Percentiles rank a stretch among this genome's conserved stretches.
These are phyloP conservation scores for Kregervanrija pseudodelftensis DNA, from an alignment of 805 yeast species.

Conservation along the genomic window DNA sequence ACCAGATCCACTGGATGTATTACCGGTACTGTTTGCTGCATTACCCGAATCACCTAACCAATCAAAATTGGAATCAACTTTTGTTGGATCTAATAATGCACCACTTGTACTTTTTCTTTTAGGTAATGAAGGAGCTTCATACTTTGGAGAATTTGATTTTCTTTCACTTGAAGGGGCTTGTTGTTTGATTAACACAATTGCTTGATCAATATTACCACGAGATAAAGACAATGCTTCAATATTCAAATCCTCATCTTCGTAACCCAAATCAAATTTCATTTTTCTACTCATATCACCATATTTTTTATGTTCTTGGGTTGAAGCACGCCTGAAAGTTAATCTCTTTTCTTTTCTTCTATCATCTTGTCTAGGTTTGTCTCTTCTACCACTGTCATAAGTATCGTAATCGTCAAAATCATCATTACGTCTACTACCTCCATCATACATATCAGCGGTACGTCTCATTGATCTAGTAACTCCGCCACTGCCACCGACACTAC, in stretches of 20 bases:
- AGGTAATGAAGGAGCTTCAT: conserved; percentile 45
- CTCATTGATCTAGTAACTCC: conserved; percentile 13
- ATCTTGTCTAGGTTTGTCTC: conserved; percentile 3
- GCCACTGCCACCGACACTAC: conserved; percentile 19
- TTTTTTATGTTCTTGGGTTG: conserved; percentile 45
- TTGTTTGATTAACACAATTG: conserved; percentile 49
- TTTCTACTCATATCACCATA: conserved; percentile 42
- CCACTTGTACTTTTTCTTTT: conserved; percentile 29
- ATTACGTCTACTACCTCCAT: neutral
- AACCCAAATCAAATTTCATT: conserved; percentile 49
- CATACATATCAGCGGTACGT: conserved; percentile 7
- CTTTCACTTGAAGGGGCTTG: conserved; percentile 21
- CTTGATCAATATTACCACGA: conserved; percentile 52
- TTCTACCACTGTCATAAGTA: conserved; percentile 1
- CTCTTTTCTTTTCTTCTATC: conserved; percentile 4
- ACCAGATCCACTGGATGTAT: conserved; percentile 16
- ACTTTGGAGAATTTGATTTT: conserved; percentile 7
- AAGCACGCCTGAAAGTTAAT: conserved; percentile 45
- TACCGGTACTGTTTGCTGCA: conserved; percentile 5
- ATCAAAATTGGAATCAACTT: conserved; percentile 30
- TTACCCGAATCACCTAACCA: conserved; percentile 24
- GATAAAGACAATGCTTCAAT: conserved; percentile 57
- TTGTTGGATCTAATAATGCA: conserved; percentile 24
- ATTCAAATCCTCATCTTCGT: conserved; percentile 44
- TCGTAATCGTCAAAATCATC: conserved; percentile 6